Percentiles rank a stretch among this genome's conserved stretches.
Evolutionary conservation across 805 yeast genomes (phyloP).

Genomic region (Wickerhamiella galacta): DNA sequence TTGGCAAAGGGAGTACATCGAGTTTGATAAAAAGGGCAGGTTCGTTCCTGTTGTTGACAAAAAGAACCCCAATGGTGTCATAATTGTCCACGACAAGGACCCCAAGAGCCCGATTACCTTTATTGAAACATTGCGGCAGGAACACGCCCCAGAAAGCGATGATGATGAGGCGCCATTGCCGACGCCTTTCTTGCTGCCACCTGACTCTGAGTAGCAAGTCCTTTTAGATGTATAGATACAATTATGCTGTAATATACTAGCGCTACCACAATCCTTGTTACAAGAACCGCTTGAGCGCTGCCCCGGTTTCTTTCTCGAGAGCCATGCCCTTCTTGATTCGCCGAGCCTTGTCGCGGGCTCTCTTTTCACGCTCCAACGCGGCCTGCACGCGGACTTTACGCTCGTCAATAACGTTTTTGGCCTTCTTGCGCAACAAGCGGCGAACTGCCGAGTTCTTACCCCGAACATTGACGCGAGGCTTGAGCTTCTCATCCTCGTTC

Average conservation of each 20-base stretch:
- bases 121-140: constrained; percentile 74
- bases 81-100: constrained; percentile 18
- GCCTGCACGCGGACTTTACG: constrained; percentile 62
- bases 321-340: constrained; percentile 11
- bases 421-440: constrained; percentile 64
- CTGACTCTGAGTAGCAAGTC: constrained; percentile 10
- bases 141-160: constrained; percentile 67
- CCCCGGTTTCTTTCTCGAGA: constrained; percentile 13
- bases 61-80: constrained; percentile 27
- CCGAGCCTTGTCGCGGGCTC: constrained; percentile 11
- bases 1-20: constrained; percentile 64
- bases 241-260: background rate
- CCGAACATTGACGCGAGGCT: constrained; percentile 49
- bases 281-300: constrained; percentile 15
- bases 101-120: constrained; percentile 33
- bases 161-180: constrained; percentile 35
- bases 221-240: background rate
- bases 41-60: constrained; percentile 55
- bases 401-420: constrained; percentile 71
- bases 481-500: constrained; percentile 34
- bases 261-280: constrained; percentile 1
- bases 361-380: constrained; percentile 57
- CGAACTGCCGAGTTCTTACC: constrained; percentile 76
- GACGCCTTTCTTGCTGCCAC: constrained; percentile 24
- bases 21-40: constrained; percentile 56